Evolutionary conservation across 2,329 filamentous ascomycete species (phyloP).

Genomic region (Microsporum audouinii): DNA sequence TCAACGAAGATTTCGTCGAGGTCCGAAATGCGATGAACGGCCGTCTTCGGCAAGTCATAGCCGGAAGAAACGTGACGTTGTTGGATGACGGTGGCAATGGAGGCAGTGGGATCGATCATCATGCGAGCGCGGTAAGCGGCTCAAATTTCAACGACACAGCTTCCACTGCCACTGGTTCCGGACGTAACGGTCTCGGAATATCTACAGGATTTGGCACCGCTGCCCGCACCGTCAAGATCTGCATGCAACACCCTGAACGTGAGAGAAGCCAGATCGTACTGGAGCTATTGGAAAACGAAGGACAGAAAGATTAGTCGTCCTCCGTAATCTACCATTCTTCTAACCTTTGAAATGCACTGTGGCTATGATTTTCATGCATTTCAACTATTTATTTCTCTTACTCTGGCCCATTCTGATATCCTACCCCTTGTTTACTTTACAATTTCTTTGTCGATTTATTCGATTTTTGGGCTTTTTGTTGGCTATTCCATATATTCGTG

Average conservation of each 20-base stretch:
- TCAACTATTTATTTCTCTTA: background rate
- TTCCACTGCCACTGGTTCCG: slow-evolving; percentile 18
- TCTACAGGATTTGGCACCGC: slow-evolving; percentile 25
- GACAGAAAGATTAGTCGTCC: slow-evolving; percentile 46
- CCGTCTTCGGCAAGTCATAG: slow-evolving; percentile 82
- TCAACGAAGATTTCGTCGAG: slow-evolving; percentile 94
- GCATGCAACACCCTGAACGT: slow-evolving; percentile 85
- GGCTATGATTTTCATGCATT: background rate
- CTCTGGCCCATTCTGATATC: background rate
- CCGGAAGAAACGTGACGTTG: slow-evolving; percentile 77
- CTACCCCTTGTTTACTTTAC: background rate
- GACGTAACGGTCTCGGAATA: slow-evolving; percentile 25
- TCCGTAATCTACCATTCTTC: background rate
- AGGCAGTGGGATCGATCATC: slow-evolving; percentile 37
- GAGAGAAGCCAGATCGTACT: slow-evolving; percentile 77
- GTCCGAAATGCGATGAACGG: slow-evolving; percentile 95
- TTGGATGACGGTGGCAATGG: slow-evolving; percentile 67
- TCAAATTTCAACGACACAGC: slow-evolving; percentile 18
- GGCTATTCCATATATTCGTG: background rate
- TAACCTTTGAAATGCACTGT: background rate
- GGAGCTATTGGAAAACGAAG: slow-evolving; percentile 86
- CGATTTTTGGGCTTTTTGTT: background rate
- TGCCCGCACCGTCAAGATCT: slow-evolving; percentile 76
- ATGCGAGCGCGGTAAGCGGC: slow-evolving; percentile 20
- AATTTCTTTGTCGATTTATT: background rate